phyloP scores from a whole-genome alignment of 179 eudicot species.

The Drosera spatulata region DNA sequence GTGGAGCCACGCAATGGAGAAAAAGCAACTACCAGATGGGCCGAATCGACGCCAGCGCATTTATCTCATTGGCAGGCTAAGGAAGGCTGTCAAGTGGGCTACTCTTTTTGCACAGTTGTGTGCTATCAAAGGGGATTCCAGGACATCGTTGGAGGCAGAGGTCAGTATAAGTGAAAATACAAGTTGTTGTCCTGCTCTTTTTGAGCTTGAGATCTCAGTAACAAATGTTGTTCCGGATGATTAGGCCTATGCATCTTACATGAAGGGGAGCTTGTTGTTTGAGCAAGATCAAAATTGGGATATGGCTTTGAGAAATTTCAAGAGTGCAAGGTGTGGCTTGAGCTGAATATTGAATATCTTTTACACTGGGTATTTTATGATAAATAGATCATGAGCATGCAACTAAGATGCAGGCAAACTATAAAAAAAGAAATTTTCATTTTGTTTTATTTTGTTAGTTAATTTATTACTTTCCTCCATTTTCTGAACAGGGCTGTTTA shows the following conservation, averaged over 20 bases:
- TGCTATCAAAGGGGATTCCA: conserved; percentile 83
- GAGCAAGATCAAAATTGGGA: conserved; percentile 97
- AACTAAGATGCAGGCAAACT: too few species aligned
- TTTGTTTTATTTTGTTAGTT: too few species aligned
- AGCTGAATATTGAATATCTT: neutral
- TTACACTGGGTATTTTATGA: neutral
- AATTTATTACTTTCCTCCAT: too few species aligned
- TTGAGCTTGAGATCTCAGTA: neutral
- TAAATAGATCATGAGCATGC: too few species aligned
- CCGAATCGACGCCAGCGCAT: conserved; percentile 81
- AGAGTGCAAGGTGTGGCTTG: conserved; percentile 70
- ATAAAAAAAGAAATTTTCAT: too few species aligned
- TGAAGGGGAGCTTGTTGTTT: conserved; percentile 83
- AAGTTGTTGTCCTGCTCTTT: neutral
- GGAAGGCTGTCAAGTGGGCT: conserved; percentile 97
- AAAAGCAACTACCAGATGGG: conserved; percentile 89
- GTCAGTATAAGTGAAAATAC: conserved; percentile 17
- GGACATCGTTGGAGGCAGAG: conserved; percentile 98
- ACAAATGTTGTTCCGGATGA: conserved; percentile 5
- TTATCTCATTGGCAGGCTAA: conserved; percentile 83
- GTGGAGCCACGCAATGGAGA: conserved; percentile 99
- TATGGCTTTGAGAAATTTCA: conserved; percentile 73
- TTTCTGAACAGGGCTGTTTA: conserved; percentile 67
- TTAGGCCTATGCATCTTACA: conserved; percentile 93
- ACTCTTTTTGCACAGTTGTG: conserved; percentile 73